Evolutionary conservation across 768 basidiomycete species (phyloP), one percentile per base, ranked within the genome.

Genomic region (Punctularia strigosozonata): DNA sequence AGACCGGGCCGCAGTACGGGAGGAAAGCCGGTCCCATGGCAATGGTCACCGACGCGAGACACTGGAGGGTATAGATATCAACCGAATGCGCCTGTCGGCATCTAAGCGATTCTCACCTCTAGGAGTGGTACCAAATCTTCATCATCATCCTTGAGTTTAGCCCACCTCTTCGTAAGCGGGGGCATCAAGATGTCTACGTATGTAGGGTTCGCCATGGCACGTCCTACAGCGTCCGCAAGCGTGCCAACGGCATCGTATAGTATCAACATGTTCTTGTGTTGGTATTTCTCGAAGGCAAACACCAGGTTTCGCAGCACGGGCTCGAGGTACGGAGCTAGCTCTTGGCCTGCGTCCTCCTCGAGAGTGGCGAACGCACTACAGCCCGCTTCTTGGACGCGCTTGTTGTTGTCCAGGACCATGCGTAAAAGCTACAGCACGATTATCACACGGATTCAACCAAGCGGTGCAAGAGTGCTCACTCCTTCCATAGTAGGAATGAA

Each of bases 401-500:
- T 98, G 65, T 99, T 98, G 58, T 88, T 87, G 56, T 99, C 95
- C 37, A 98, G 65, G 14, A 97, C 91, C 87, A 94, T 97, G 39
- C 88, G 80, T 42, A 99, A 78, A 35, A 99, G 77, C 94, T 98
- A 48, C 38, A 33, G 6, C 26, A 37, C 23, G 13, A 37, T 46
- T 34, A 30, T 21, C 43, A 35, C 47, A 28, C 19, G 36, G 25
- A 28, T 19, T 10, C 31, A 37, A 26, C 3, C 20, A 25, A 18
- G 28, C 17, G n/a, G 32, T 60, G 41, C 52, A 31, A 37, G 22
- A 31, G 21, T 5, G 67, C 75, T 56, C 55, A 98, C 94, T 15
- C 92, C 95, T 69, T 99, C 95, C 80, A 99, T 87, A 12, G 91
- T 94, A 0, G 95, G 95, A 22, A 98, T 80, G 56, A 99, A 99